Conservation (phyloP, 1,284 basidiomycete genomes). For the Apiotrichum montevideense region DNA sequence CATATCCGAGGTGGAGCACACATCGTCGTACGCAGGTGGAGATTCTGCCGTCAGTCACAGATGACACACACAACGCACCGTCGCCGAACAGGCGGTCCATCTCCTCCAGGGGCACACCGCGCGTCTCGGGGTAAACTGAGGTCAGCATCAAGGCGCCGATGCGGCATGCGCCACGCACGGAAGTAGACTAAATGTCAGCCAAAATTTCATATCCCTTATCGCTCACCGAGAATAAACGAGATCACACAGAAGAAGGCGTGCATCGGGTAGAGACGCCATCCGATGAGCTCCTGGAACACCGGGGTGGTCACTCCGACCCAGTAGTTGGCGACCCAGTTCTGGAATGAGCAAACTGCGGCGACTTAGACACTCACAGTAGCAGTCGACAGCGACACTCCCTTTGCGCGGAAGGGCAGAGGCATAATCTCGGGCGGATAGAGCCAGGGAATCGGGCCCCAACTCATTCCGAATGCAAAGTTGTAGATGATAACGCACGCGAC, state of each 20-base stretch:
- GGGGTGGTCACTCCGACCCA: conserved; percentile 83
- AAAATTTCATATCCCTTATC: neutral
- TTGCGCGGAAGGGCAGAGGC: conserved; percentile 80
- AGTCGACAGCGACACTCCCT: conserved; percentile 88
- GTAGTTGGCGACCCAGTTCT: conserved; percentile 61
- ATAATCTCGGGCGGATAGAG: conserved; percentile 91
- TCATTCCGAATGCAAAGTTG: conserved; percentile 80
- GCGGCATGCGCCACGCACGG: neutral
- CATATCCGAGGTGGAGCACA: neutral
- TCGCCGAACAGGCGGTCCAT: conserved; percentile 50
- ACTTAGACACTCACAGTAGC: conserved; percentile 53
- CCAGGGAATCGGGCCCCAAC: conserved; percentile 52
- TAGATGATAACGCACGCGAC: conserved; percentile 87
- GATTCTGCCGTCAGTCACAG: neutral
- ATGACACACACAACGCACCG: conserved; percentile 1
- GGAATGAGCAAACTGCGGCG: neutral
- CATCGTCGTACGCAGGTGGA: conserved; percentile 13
- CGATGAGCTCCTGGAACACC: conserved; percentile 78
- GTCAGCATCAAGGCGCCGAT: neutral
- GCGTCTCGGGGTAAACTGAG: conserved; percentile 51
- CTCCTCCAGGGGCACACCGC: conserved; percentile 53
- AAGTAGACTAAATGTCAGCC: conserved; percentile 29
- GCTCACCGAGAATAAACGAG: conserved; percentile 65
- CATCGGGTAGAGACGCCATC: conserved; percentile 93
- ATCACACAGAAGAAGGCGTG: conserved; percentile 88